Evolutionary conservation across 169 alveolate species (phyloP).

Genomic region (Miamiensis avidus): DNA sequence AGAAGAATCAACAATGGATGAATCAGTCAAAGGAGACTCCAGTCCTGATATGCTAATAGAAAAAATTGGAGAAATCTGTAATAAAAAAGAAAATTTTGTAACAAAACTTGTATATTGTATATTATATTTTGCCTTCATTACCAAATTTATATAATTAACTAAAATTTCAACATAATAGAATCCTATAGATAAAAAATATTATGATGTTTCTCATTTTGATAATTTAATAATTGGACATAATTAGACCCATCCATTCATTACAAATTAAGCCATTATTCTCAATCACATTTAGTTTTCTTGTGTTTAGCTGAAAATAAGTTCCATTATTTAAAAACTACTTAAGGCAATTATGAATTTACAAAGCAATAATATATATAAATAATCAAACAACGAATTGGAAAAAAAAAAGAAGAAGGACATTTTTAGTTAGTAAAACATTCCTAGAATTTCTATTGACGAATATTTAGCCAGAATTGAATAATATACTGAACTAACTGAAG

Average conservation of each 20-base stretch:
- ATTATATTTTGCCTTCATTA: too few relatives aligned
- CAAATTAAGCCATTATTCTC: too few relatives aligned
- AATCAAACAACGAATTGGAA: not conserved
- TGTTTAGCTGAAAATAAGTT: not conserved
- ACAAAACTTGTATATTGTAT: not conserved
- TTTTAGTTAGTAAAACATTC: too few relatives aligned
- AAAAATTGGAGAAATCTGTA: not conserved
- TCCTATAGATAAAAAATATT: not conserved
- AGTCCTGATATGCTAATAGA: too few relatives aligned
- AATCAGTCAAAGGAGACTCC: not conserved
- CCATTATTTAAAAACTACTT: not conserved
- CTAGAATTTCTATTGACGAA: too few relatives aligned
- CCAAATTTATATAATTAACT: not conserved
- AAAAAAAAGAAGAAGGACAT: not conserved
- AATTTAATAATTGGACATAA: too few relatives aligned
- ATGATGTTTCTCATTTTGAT: too few relatives aligned
- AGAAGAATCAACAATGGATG: too few relatives aligned
- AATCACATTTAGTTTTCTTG: too few relatives aligned
- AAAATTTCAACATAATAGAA: not conserved
- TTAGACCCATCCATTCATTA: too few relatives aligned
- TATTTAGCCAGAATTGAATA: not conserved
- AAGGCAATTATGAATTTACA: not conserved
- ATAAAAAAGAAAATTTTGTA: not conserved
- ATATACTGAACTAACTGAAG: not conserved
- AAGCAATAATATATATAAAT: too few relatives aligned